These are phyloP conservation scores for Coemansia sp. DNA, from an alignment of 192 early-diverging fungal species.

Conservation along the genomic window DNA sequence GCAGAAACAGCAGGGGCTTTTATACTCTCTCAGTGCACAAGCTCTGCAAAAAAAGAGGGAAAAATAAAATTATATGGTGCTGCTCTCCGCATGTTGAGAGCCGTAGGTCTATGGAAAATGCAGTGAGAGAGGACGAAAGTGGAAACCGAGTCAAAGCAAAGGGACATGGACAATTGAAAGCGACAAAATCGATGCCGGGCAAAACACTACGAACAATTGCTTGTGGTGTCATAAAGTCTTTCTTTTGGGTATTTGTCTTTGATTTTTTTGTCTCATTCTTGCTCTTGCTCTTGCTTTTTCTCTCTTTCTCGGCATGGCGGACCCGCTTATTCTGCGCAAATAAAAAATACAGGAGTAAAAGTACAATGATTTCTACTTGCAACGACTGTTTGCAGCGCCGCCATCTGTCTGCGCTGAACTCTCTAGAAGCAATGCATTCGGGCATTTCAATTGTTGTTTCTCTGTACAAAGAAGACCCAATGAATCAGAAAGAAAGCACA, in stretches of 20 bases:
- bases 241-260: no score
- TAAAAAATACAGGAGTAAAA: not conserved
- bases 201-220: not conserved
- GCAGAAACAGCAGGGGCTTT: not conserved
- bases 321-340: not conserved
- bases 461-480: not conserved
- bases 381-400: not conserved
- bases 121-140: not conserved
- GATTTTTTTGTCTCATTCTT: not conserved
- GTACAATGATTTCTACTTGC: not conserved
- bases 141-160: not conserved
- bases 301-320: not conserved
- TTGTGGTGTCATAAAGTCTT: not conserved
- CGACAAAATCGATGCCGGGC: not conserved
- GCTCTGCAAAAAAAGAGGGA: not conserved
- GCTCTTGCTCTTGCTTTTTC: not conserved
- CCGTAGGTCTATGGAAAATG: not conserved
- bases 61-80: not conserved
- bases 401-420: not conserved
- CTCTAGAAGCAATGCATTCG: no score
- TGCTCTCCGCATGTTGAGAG: not conserved
- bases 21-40: not conserved
- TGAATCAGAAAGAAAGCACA: not conserved
- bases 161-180: not conserved
- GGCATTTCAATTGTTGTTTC: no score